phyloP scores from a whole-genome alignment of 176 grass and related monocot genomes.

The Ampelocalamus luodianensis region DNA sequence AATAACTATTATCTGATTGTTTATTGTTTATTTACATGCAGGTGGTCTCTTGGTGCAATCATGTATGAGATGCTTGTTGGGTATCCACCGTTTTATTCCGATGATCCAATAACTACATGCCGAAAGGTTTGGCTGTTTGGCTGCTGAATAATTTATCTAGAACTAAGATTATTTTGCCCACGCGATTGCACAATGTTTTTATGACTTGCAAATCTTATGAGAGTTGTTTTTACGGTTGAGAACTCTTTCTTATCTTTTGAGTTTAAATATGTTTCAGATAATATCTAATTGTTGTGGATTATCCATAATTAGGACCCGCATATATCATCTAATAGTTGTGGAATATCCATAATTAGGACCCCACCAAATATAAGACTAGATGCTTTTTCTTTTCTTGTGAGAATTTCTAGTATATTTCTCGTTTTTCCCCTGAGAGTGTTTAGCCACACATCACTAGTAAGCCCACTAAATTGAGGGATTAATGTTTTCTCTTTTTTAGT shows the following conservation, averaged over 20 bases:
- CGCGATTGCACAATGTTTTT: not conserved
- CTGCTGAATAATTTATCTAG: slow-evolving; percentile 9
- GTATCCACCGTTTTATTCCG: slow-evolving; percentile 78
- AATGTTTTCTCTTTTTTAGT: not conserved
- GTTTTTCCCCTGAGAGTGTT: not conserved
- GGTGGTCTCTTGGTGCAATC: slow-evolving; percentile 89
- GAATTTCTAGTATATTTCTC: too few relatives aligned
- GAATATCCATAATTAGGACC: not conserved
- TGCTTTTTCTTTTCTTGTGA: not conserved
- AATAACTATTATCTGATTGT: slow-evolving; percentile 31
- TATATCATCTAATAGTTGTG: too few relatives aligned
- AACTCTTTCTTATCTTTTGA: not conserved
- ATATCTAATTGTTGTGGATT: not conserved
- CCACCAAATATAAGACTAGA: not conserved
- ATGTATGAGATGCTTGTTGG: slow-evolving; percentile 93
- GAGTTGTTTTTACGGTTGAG: slow-evolving; percentile 5
- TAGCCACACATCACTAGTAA: not conserved
- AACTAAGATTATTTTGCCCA: not conserved
- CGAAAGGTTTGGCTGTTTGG: slow-evolving; percentile 54
- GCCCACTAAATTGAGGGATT: not conserved
- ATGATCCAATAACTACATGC: slow-evolving; percentile 75
- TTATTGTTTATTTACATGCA: slow-evolving; percentile 40
- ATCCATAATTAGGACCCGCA: not conserved
- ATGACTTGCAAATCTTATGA: not conserved
- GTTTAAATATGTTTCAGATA: not conserved